These are phyloP conservation scores for Paspalum vaginatum DNA, from an alignment of 176 grass and related monocot genomes.

Conservation along the genomic window DNA sequence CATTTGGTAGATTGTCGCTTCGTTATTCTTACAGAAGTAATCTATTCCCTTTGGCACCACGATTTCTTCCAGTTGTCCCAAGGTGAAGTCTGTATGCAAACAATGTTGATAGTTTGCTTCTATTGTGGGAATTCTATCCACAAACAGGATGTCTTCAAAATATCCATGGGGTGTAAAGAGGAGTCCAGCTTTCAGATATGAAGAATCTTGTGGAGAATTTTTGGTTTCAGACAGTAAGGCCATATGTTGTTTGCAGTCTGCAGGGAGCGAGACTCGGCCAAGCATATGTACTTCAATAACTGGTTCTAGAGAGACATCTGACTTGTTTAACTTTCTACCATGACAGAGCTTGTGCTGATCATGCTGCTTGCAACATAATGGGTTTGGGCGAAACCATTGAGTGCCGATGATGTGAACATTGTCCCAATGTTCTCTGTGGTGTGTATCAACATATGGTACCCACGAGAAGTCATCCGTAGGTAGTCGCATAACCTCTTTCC, in stretches of 20 bases:
- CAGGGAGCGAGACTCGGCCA: background rate
- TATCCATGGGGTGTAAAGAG: background rate
- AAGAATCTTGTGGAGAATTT: background rate
- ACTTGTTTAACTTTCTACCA: background rate
- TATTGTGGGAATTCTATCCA: background rate
- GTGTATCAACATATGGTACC: background rate
- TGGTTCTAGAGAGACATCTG: background rate
- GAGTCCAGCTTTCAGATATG: background rate
- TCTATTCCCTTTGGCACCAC: background rate
- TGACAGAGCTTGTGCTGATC: background rate
- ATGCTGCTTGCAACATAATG: conserved; percentile 1
- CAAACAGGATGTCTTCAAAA: background rate
- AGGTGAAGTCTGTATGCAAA: background rate
- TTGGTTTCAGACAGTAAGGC: background rate
- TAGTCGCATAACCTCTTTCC: background rate
- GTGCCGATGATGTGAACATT: background rate
- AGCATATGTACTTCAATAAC: background rate
- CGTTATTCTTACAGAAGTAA: background rate
- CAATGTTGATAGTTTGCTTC: background rate
- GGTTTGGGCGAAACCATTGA: background rate
- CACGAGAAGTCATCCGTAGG: background rate
- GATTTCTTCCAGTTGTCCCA: background rate
- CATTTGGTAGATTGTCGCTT: background rate
- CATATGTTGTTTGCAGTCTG: background rate
- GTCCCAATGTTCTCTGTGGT: background rate